Conservation (phyloP, 768 basidiomycete species). For the Galerina marginata region DNA sequence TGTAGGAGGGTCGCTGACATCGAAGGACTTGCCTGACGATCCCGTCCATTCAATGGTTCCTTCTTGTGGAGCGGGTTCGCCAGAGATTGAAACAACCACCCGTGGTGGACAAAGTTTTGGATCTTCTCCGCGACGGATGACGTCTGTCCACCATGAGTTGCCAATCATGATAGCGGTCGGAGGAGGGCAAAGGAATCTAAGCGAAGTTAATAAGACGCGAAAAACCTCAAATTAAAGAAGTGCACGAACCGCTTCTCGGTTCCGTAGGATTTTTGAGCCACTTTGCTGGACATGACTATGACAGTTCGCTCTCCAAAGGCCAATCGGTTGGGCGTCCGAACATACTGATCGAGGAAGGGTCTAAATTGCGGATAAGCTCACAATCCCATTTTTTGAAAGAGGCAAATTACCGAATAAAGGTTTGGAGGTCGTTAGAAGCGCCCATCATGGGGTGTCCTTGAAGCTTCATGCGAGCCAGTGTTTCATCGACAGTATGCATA, state of each 20-base stretch:
- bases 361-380: conserved; percentile 40
- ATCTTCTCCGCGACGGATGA: conserved; percentile 74
- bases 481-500: conserved; percentile 66
- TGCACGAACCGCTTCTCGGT: conserved; percentile 83
- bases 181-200: conserved; percentile 88
- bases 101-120: conserved; percentile 77
- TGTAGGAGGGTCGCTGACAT: conserved; percentile 76
- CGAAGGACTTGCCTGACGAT: conserved; percentile 83
- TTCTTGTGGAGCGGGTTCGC: conserved; percentile 86
- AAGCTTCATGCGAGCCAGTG: conserved; percentile 68
- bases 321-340: conserved; percentile 82
- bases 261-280: conserved; percentile 97
- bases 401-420: conserved; percentile 70
- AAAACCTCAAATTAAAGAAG: conserved; percentile 10
- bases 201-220: conserved; percentile 19
- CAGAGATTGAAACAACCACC: conserved; percentile 90
- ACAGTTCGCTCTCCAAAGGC: conserved; percentile 93
- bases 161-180: conserved; percentile 95
- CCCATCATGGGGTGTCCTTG: conserved; percentile 61
- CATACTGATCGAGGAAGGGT: conserved; percentile 85
- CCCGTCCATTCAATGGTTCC: conserved; percentile 88
- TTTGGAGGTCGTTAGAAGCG: conserved; percentile 73
- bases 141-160: conserved; percentile 92
- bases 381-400: conserved; percentile 15
- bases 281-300: conserved; percentile 97